phyloP scores from a whole-genome alignment of 2,329 filamentous ascomycete species.

The Rachicladosporium sp. region DNA sequence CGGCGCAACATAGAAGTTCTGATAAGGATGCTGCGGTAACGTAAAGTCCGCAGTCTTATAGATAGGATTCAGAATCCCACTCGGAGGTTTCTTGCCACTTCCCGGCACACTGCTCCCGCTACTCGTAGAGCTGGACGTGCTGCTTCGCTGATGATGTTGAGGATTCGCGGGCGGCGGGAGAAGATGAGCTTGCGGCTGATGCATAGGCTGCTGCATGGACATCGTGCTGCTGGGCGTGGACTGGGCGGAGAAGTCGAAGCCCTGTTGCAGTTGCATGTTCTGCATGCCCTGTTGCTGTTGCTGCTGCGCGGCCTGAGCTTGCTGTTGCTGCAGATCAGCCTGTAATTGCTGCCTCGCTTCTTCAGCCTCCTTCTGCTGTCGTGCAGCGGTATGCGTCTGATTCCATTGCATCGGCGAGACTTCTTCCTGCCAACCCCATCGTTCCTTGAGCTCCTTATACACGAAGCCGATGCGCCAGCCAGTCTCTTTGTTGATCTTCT shows the following conservation, averaged over 20 bases:
- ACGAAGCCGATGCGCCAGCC: conserved; percentile 67
- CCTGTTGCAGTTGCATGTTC: conserved; percentile 13
- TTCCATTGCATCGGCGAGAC: conserved; percentile 25
- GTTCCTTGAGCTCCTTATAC: conserved; percentile 58
- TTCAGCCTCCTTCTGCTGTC: conserved; percentile 15
- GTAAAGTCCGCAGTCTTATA: conserved; percentile 62
- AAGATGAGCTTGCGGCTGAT: conserved; percentile 14
- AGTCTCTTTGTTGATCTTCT: conserved; percentile 60
- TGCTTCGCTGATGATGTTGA: not conserved
- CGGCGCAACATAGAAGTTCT: conserved; percentile 66
- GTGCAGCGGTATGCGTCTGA: conserved; percentile 22
- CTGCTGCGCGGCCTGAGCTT: conserved; percentile 15
- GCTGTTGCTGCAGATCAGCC: conserved; percentile 10
- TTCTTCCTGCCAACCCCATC: conserved; percentile 61
- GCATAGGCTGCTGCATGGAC: conserved; percentile 9
- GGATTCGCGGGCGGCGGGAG: conserved; percentile 6
- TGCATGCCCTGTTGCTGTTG: conserved; percentile 16
- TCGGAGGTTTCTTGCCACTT: conserved; percentile 24
- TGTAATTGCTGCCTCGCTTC: conserved; percentile 9
- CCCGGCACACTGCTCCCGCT: conserved; percentile 8
- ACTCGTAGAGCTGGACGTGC: not conserved
- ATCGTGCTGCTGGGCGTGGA: conserved; percentile 6
- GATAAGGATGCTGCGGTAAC: conserved; percentile 68
- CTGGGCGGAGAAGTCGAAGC: conserved; percentile 12
- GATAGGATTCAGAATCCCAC: conserved; percentile 56